Conservation (phyloP, 2,329 filamentous ascomycete genomes). For the Magnaporthiopsis incrustans region DNA sequence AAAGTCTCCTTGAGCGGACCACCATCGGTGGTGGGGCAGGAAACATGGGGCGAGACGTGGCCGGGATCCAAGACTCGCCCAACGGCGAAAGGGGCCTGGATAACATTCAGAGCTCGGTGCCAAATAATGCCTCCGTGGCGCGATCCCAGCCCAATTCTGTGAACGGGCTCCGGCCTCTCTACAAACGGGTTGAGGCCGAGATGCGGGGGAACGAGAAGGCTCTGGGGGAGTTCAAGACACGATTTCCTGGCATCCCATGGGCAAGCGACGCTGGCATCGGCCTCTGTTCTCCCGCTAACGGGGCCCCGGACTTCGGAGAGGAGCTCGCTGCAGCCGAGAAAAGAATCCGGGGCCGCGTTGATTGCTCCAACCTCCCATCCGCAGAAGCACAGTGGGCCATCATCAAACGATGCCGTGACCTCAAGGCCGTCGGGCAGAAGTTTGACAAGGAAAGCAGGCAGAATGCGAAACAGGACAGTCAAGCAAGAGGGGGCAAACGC, state of each 20-base stretch:
- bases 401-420: slow-evolving; percentile 21
- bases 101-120: no score
- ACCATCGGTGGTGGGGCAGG: neutral
- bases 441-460: slow-evolving; percentile 13
- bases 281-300: neutral
- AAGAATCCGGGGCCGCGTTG: neutral
- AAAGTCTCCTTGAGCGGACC: neutral
- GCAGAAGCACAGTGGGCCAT: slow-evolving; percentile 18
- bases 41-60: neutral
- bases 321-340: slow-evolving; percentile 1
- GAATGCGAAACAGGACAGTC: no score
- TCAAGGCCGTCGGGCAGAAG: slow-evolving; percentile 21
- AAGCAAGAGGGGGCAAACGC: neutral
- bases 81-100: no score
- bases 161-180: slow-evolving; percentile 1
- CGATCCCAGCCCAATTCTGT: neutral
- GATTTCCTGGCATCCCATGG: neutral
- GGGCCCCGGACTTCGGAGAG: neutral
- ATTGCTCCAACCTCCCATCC: slow-evolving; percentile 12
- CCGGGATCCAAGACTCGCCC: neutral
- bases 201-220: neutral
- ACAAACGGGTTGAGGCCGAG: slow-evolving; percentile 3
- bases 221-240: slow-evolving; percentile 3
- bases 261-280: neutral
- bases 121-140: neutral